These are phyloP conservation scores for Neurospora sp. DNA, from an alignment of 495 filamentous ascomycete genomes.

Conservation along the genomic window DNA sequence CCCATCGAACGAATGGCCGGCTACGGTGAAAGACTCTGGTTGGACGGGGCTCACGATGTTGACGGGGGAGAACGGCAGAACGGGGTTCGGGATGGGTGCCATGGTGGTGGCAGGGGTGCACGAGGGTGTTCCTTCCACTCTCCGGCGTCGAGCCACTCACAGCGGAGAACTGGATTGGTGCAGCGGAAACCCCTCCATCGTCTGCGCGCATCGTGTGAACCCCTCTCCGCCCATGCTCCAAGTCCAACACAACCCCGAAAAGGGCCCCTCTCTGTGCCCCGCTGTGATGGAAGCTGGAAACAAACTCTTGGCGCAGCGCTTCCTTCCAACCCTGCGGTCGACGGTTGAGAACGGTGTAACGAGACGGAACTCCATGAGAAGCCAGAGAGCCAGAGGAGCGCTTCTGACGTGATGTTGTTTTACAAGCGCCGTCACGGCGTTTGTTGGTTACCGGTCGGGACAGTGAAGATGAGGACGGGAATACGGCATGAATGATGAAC, in stretches of 20 bases:
- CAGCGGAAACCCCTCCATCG: background rate
- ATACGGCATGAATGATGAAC: background rate
- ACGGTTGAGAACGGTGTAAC: background rate
- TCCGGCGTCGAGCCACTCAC: background rate
- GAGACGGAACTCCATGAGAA: background rate
- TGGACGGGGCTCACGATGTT: background rate
- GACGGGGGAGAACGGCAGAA: background rate
- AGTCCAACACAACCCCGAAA: background rate
- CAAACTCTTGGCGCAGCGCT: background rate
- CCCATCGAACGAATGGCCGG: background rate
- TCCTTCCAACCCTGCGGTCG: background rate
- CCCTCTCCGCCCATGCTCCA: background rate
- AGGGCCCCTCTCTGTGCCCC: background rate
- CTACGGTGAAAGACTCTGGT: background rate
- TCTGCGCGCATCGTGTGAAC: background rate
- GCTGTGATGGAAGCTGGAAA: background rate
- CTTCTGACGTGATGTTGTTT: background rate
- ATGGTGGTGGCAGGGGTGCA: background rate
- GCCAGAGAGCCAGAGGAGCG: background rate
- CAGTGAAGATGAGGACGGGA: background rate
- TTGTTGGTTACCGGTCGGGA: background rate
- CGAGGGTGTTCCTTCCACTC: background rate
- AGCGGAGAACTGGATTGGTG: background rate
- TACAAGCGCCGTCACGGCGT: background rate
- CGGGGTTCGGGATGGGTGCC: background rate